phyloP scores from a whole-genome alignment of 192 early-diverging fungal species.

The Radiomyces spectabilis region DNA sequence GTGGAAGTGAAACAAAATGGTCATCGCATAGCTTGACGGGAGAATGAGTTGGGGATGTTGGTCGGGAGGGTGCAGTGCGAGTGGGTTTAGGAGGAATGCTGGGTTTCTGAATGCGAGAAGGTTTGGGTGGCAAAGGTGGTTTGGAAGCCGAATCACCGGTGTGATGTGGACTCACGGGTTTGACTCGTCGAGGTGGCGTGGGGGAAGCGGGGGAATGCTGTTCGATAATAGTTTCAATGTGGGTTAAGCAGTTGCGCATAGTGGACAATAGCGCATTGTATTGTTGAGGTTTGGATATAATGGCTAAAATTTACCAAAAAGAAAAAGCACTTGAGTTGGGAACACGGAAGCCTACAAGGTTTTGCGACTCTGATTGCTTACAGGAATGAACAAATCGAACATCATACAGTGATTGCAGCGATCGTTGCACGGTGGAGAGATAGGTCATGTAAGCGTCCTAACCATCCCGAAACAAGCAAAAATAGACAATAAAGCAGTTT shows the following conservation, averaged over 20 bases:
- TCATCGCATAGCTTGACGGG: no score
- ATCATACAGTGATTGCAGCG: conserved; percentile 35
- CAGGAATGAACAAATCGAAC: conserved; percentile 53
- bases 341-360: background rate
- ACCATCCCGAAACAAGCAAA: background rate
- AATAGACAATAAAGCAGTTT: background rate
- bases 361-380: conserved; percentile 22
- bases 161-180: conserved; percentile 1
- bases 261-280: conserved; percentile 9
- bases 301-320: conserved; percentile 7
- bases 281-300: conserved; percentile 19
- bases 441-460: conserved; percentile 53
- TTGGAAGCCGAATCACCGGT: conserved; percentile 8
- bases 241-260: conserved; percentile 17
- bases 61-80: conserved; percentile 3
- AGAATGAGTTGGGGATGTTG: background rate
- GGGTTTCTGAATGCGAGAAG: conserved; percentile 39
- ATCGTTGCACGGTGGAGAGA: conserved; percentile 32
- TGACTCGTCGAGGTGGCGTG: conserved; percentile 5
- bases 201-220: conserved; percentile 11
- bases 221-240: conserved; percentile 18
- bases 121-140: conserved; percentile 46
- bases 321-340: background rate
- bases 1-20: no score
- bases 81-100: conserved; percentile 49